Conservation (phyloP, 345 rosid species). For the Aquilaria sinensis region DNA sequence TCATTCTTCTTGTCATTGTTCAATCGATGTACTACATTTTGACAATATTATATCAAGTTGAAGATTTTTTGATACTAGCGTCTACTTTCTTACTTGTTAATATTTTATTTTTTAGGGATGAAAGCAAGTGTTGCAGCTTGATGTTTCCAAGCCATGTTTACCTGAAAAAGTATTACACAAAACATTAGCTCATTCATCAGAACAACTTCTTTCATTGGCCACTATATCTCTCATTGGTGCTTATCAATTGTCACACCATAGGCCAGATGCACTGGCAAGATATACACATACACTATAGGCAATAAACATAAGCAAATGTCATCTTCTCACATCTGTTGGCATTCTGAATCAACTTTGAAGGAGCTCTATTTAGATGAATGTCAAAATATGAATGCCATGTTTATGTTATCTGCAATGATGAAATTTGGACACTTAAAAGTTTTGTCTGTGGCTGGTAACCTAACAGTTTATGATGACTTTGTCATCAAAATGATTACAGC, state of each 20-base stretch:
- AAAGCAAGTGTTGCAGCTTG: conserved; percentile 43
- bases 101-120: conserved; percentile 9
- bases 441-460: conserved; percentile 36
- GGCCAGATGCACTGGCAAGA: conserved; percentile 16
- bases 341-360: conserved; percentile 29
- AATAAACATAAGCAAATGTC: conserved; percentile 40
- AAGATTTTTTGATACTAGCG: too few species aligned
- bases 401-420: conserved; percentile 25
- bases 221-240: conserved; percentile 44
- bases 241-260: conserved; percentile 31
- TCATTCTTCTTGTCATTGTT: too few species aligned
- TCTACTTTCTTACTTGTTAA: too few species aligned
- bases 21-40: too few species aligned
- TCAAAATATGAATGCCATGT: conserved; percentile 23
- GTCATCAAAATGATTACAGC: conserved; percentile 16
- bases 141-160: conserved; percentile 32
- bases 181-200: conserved; percentile 17
- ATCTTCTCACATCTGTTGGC: conserved; percentile 30
- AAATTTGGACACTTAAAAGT: conserved; percentile 25
- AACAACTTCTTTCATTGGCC: conserved; percentile 27
- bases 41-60: too few species aligned
- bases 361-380: conserved; percentile 48
- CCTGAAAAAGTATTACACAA: conserved; percentile 21
- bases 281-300: conserved; percentile 38
- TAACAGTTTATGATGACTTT: conserved; percentile 23